Evolutionary conservation across 768 basidiomycete species (phyloP).

Genomic region (Strobilomyces dryophilus): DNA sequence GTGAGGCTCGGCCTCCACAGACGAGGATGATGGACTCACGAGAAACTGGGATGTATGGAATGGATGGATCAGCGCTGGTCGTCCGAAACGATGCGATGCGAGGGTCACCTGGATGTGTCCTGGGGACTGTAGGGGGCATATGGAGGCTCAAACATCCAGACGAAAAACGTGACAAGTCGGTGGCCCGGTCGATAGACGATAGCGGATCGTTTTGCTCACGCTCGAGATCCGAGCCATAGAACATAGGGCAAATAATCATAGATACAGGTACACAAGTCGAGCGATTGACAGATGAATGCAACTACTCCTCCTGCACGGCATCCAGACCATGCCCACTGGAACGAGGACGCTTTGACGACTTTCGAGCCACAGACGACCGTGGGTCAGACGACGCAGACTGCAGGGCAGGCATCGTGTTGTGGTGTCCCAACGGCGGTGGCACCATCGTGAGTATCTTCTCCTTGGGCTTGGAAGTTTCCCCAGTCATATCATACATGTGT

Average conservation of each 20-base stretch:
- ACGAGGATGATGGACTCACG: conserved; percentile 37
- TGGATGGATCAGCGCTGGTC: neutral
- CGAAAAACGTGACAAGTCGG: neutral
- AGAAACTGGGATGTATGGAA: too few species aligned
- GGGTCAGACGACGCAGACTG: neutral
- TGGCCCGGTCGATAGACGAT: neutral
- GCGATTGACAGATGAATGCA: too few species aligned
- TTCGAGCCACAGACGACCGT: neutral
- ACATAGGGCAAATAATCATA: conserved; percentile 4
- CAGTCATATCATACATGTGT: neutral
- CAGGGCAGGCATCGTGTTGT: conserved; percentile 16
- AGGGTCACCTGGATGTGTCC: conserved; percentile 56
- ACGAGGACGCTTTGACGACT: neutral
- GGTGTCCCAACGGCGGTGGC: conserved; percentile 7
- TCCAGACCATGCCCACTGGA: conserved; percentile 1
- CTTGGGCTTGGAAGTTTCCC: neutral
- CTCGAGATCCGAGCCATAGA: neutral
- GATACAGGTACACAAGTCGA: neutral
- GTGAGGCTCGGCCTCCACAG: neutral
- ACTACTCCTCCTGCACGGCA: conserved; percentile 6
- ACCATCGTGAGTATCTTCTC: conserved; percentile 2
- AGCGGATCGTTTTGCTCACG: neutral
- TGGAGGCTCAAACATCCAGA: conserved; percentile 44
- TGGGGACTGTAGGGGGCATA: conserved; percentile 72
- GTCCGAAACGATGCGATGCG: neutral